These are phyloP conservation scores for Aspergillus japonicus DNA, from an alignment of 2,329 filamentous ascomycete genomes.

Conservation along the genomic window DNA sequence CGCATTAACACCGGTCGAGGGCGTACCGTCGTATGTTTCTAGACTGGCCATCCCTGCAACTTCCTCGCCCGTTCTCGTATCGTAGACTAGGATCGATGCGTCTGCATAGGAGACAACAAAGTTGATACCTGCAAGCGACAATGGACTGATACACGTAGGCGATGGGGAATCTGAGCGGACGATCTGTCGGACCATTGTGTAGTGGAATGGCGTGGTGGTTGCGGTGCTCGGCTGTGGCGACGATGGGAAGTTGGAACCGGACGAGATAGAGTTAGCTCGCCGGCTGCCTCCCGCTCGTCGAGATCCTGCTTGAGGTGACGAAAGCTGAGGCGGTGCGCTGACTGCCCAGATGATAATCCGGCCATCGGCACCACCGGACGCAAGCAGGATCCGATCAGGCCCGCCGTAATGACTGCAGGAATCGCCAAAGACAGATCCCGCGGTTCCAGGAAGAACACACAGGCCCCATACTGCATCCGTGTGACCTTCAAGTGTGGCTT, in stretches of 20 bases:
- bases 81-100: conserved; percentile 85
- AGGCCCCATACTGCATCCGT: conserved; percentile 95
- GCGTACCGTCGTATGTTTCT: conserved; percentile 89
- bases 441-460: conserved; percentile 82
- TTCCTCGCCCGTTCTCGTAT: conserved; percentile 87
- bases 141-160: conserved; percentile 87
- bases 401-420: conserved; percentile 71
- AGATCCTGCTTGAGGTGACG: conserved; percentile 72
- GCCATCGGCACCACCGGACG: conserved; percentile 86
- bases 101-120: conserved; percentile 94
- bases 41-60: conserved; percentile 88
- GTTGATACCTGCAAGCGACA: conserved; percentile 77
- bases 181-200: conserved; percentile 86
- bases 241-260: conserved; percentile 85
- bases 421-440: conserved; percentile 74
- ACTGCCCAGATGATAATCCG: conserved; percentile 93
- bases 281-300: conserved; percentile 74
- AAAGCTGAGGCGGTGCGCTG: conserved; percentile 81
- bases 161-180: conserved; percentile 66
- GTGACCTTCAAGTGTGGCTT: conserved; percentile 89
- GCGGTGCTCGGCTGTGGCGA: conserved; percentile 86
- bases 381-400: conserved; percentile 83
- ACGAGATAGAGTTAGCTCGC: conserved; percentile 89
- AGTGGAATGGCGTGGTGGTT: conserved; percentile 80
- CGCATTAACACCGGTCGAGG: conserved; percentile 80